Evolutionary conservation across 768 basidiomycete genomes (phyloP).

Genomic region (Russula emetica): DNA sequence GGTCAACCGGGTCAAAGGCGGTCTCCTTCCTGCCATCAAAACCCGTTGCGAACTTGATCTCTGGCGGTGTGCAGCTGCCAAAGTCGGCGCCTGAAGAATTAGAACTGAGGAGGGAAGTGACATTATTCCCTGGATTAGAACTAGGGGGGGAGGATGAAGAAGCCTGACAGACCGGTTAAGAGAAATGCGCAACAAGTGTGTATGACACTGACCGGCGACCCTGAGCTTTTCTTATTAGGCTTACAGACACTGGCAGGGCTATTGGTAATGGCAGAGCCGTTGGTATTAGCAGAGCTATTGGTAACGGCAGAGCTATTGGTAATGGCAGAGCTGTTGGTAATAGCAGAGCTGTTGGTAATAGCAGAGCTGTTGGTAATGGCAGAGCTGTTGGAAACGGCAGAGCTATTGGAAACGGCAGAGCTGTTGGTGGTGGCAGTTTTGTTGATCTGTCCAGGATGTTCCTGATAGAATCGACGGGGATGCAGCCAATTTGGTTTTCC

Average conservation of each 20-base stretch:
- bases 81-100: conserved; percentile 38
- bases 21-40: conserved; percentile 55
- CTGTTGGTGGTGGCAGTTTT: too few relatives aligned
- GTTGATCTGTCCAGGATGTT: too few relatives aligned
- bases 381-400: too few relatives aligned
- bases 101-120: too few relatives aligned
- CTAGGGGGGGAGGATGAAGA: background rate
- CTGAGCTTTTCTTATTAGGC: background rate
- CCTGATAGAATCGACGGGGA: conserved; percentile 55
- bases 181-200: background rate
- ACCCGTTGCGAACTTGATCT: conserved; percentile 51
- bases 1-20: conserved; percentile 48
- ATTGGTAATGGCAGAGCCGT: too few relatives aligned
- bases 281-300: too few relatives aligned
- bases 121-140: too few relatives aligned
- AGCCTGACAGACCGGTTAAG: background rate
- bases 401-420: too few relatives aligned
- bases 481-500: conserved; percentile 43
- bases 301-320: too few relatives aligned
- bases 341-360: too few relatives aligned
- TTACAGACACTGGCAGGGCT: background rate
- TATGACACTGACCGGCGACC: conserved; percentile 31
- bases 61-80: conserved; percentile 50
- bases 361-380: too few relatives aligned
- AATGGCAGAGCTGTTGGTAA: too few relatives aligned